These are phyloP conservation scores for Opeltia flavorubescens DNA, from an alignment of 495 filamentous ascomycete species.

Conservation along the genomic window DNA sequence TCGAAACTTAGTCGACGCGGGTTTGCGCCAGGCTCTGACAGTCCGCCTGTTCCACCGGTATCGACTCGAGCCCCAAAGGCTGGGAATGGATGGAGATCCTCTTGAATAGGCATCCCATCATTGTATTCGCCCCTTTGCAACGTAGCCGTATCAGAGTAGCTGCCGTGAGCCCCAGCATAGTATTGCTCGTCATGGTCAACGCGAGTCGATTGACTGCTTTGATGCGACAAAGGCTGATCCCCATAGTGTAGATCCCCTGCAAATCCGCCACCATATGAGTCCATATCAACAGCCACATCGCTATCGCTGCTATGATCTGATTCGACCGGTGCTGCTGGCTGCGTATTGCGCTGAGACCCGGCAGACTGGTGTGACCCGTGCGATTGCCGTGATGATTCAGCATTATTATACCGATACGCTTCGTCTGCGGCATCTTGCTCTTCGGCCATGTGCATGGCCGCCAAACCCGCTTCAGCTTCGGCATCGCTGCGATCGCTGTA, in stretches of 20 bases:
- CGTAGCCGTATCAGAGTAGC: not conserved
- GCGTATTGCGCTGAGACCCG: conserved; percentile 13
- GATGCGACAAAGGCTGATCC: conserved; percentile 27
- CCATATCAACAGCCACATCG: conserved; percentile 59
- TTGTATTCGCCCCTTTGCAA: conserved; percentile 8
- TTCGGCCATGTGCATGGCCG: conserved; percentile 73
- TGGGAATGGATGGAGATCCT: conserved; percentile 45
- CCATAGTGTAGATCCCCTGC: conserved; percentile 60
- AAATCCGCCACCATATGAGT: conserved; percentile 60
- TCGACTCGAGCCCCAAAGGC: conserved; percentile 48
- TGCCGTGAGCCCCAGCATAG: not conserved
- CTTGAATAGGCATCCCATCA: conserved; percentile 17
- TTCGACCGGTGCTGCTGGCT: conserved; percentile 12
- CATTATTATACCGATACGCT: conserved; percentile 42
- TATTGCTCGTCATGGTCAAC: conserved; percentile 16
- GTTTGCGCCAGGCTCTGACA: conserved; percentile 55
- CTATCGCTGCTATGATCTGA: conserved; percentile 46
- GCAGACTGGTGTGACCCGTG: conserved; percentile 15
- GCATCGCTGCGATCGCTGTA: conserved; percentile 73
- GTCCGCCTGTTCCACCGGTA: conserved; percentile 70
- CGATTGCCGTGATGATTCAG: conserved; percentile 24
- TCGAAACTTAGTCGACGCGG: conserved; percentile 72
- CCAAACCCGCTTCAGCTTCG: conserved; percentile 74
- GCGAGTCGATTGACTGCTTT: conserved; percentile 1
- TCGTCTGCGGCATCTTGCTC: conserved; percentile 54